These are phyloP conservation scores for Trichopus zeylanicus DNA, from an alignment of 116 monocot genomes.

Conservation along the genomic window DNA sequence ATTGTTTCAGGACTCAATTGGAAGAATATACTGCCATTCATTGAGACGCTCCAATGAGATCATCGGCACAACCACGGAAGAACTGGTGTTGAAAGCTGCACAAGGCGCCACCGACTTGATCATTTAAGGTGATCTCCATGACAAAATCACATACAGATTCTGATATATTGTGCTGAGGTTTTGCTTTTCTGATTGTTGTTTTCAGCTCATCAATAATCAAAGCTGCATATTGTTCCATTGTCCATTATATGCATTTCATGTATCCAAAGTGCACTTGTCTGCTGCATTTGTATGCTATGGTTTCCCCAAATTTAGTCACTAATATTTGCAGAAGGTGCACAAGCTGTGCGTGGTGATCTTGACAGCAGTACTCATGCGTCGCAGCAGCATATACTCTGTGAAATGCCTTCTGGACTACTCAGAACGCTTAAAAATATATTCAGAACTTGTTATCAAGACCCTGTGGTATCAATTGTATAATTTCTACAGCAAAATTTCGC, in stretches of 20 bases:
- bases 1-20: slow-evolving; percentile 39
- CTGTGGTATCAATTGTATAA: neutral
- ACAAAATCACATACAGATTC: neutral
- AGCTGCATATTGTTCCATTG: neutral
- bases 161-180: neutral
- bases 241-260: too few species aligned
- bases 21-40: slow-evolving; percentile 49
- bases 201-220: neutral
- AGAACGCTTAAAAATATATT: neutral
- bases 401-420: neutral
- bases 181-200: neutral
- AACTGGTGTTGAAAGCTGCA: slow-evolving; percentile 46
- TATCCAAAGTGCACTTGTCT: too few species aligned
- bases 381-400: neutral
- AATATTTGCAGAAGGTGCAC: neutral
- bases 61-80: slow-evolving; percentile 62
- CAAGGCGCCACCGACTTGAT: slow-evolving; percentile 9
- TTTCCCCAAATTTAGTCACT: neutral
- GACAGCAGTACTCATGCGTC: too few species aligned
- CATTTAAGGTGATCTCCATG: neutral
- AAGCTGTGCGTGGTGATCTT: neutral
- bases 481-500: neutral
- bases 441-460: neutral
- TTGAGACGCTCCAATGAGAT: slow-evolving; percentile 63
- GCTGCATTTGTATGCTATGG: too few species aligned